Evolutionary conservation across 805 yeast genomes (phyloP), one percentile per base, ranked within the genome.

Genomic region (Metschnikowia arizonensis): DNA sequence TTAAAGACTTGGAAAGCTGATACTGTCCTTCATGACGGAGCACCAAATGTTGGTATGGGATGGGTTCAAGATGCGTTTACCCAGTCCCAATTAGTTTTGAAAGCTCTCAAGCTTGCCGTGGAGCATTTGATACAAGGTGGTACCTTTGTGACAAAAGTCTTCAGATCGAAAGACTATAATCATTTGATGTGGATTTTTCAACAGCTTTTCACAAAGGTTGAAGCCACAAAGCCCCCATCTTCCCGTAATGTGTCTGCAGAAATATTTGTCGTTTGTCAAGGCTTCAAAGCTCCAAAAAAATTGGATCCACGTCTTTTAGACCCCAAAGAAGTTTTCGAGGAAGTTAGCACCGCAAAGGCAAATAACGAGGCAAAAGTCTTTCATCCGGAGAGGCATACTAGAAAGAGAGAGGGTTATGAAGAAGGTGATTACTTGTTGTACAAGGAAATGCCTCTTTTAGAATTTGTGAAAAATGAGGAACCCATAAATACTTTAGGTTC

Each of bases 11-110:
- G 98, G 97, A 93, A 93, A 59, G 99, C 98, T 1, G 98, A 93
- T 62, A 88, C 96, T 0, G 98, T 93, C 15, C 72, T 93, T 61
- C 99, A 93, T 68, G 99, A 93, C 77, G 99, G 99, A 83, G 99
- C 99, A 24, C 99, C 99, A 25, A 93, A 93, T 61, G 98, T 93
- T 58, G 99, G 99, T 83, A 77, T 93, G 61, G 96, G 96, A n/a
- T 93, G 99, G 99, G 93, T 87, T 17, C 99, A 93, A 67, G 99
- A 93, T 80, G 99, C 99, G 1, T 93, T 88, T 69, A 88, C 98
- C 1, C 99, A 93, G 71, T 88, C 97, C 23, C 98, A 91, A 62
- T 80, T 93, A 56, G 95, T 96, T 25, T 73, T 93, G 55, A 96
- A 90, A 71, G 96, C 98, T 26, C 74, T 93, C 59, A 88, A 84